These are phyloP conservation scores for Pholiota adiposa DNA, from an alignment of 1,284 basidiomycete genomes.

Conservation along the genomic window DNA sequence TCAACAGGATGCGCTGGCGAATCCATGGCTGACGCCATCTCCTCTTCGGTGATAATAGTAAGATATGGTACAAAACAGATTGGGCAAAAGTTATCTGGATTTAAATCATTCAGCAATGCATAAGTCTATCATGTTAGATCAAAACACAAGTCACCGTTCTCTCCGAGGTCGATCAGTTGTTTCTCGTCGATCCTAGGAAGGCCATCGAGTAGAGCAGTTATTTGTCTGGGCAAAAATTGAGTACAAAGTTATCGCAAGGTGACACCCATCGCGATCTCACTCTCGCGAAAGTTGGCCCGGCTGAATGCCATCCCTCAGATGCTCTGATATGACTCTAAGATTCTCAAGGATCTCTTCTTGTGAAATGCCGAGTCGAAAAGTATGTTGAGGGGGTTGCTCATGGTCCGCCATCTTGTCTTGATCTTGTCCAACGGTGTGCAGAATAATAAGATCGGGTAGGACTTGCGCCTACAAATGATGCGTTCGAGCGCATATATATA, in stretches of 20 bases:
- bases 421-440: too few species aligned
- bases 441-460: background rate
- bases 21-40: constrained; percentile 71
- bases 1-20: constrained; percentile 72
- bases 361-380: background rate
- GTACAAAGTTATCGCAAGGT: background rate
- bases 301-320: background rate
- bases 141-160: constrained; percentile 33
- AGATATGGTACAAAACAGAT: constrained; percentile 71
- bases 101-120: background rate
- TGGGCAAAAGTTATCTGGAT: constrained; percentile 64
- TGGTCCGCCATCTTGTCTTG: background rate
- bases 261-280: background rate
- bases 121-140: background rate
- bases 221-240: constrained; percentile 31
- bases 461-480: constrained; percentile 5
- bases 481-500: constrained; percentile 18
- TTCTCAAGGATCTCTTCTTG: background rate
- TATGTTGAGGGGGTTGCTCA: background rate
- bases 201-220: constrained; percentile 32
- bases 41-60: constrained; percentile 72
- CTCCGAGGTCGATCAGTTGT: constrained; percentile 36
- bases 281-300: constrained; percentile 3
- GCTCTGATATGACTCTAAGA: constrained; percentile 3
- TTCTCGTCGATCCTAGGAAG: constrained; percentile 42